phyloP scores from a whole-genome alignment of 306 rosid species.

The Acmispon strigosus region DNA sequence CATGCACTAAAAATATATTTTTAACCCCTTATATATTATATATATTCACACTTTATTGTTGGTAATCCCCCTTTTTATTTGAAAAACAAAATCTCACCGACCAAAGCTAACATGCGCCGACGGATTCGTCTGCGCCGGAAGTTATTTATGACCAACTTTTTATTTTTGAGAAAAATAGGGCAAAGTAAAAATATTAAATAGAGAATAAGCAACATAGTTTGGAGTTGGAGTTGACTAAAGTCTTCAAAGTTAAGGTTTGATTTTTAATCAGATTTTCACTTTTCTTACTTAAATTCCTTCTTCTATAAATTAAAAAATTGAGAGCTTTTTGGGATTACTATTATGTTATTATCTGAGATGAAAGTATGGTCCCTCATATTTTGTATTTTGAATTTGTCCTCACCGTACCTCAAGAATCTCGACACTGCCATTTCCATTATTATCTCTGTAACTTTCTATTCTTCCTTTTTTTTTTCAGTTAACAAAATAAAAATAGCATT shows the following conservation, averaged over 20 bases:
- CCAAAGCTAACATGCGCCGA: conserved; percentile 27
- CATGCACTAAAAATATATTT: no score
- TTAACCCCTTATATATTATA: no score
- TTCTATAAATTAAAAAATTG: not conserved
- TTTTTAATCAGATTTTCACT: not conserved
- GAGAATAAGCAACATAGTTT: not conserved
- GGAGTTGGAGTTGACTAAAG: conserved; percentile 9
- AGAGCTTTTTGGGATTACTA: not conserved
- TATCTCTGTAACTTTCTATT: not conserved
- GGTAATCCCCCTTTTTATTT: not conserved
- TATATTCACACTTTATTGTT: not conserved
- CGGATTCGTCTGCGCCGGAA: conserved; percentile 30
- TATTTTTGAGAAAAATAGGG: no score
- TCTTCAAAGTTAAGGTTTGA: not conserved
- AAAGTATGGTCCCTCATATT: conserved; percentile 16
- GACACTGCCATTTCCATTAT: conserved; percentile 19
- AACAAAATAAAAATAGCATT: not conserved
- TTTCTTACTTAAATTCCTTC: not conserved
- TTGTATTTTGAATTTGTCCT: conserved; percentile 25
- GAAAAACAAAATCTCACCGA: not conserved
- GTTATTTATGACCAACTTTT: no score
- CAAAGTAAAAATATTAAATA: no score
- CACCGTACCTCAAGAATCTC: conserved; percentile 18
- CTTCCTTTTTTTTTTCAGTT: not conserved
- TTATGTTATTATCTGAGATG: conserved; percentile 8